A percentile compares a stretch with the other conserved stretches of the same genome.
These are phyloP conservation scores for Polychaeton citri DNA, from an alignment of 2,329 filamentous ascomycete species.

Conservation along the genomic window DNA sequence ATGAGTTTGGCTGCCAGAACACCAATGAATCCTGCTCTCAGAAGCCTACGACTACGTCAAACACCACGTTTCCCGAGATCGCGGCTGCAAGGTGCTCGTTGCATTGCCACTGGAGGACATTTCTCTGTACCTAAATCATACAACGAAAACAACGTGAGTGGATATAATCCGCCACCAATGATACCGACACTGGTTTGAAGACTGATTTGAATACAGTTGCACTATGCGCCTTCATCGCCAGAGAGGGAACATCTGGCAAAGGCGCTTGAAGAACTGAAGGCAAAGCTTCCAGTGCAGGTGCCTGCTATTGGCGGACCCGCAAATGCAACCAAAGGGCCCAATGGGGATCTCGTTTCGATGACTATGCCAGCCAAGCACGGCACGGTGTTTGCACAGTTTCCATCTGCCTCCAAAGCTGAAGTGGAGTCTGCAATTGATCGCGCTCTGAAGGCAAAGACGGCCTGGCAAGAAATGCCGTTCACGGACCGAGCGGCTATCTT, in stretches of 20 bases:
- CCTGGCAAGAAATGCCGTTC: constrained; percentile 23
- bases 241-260: not conserved
- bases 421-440: constrained; percentile 15
- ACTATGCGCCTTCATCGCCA: not conserved
- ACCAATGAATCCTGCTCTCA: no score
- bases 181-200: no score
- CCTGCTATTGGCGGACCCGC: constrained; percentile 2
- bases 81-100: no score
- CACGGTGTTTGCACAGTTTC: constrained; percentile 3
- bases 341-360: not conserved
- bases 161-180: no score
- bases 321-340: not conserved
- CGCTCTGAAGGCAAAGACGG: constrained; percentile 21
- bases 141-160: no score
- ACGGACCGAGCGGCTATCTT: constrained; percentile 26
- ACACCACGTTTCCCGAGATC: no score
- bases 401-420: constrained; percentile 5
- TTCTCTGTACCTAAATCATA: no score
- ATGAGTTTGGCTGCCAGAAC: no score
- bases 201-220: no score
- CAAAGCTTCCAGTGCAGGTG: constrained; percentile 2
- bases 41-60: no score
- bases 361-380: constrained; percentile 3
- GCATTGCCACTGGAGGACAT: no score
- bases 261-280: not conserved